Base-by-base conservation (phyloP, 2,329 filamentous ascomycete genomes). In the Claviceps digitariae region DNA sequence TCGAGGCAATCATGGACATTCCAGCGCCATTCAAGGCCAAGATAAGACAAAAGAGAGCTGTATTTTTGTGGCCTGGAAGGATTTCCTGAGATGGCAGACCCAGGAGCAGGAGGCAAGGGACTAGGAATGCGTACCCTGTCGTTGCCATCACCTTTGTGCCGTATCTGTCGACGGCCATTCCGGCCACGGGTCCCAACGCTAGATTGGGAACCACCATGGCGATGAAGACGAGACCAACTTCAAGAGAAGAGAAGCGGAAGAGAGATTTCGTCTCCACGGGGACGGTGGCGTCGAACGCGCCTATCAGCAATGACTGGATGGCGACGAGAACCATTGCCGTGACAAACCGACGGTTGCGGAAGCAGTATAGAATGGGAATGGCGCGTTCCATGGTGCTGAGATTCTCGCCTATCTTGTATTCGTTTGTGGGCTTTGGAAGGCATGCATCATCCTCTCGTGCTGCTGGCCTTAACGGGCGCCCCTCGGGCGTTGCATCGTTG, bases 71-170 rank as follows among this genome's bases (percentile, higher is more conserved):
- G 13, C 36, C 36, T 1, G 43, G 5, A 5, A 38, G 7, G 4
- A 53, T 20, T 4, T 20, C 13, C 2, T 44, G 31, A 13, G 49
- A 46, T 1, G 55, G 52, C 29, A 56, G 23, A 7, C 52, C 36
- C 6, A 56, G 29, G 1, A 52, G 31, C 2, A 29, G 40, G 1
- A 52, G 27, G 6, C 31, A 51, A 12, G 50, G 50, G 12, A 51
- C 44, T 25, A 52, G 23, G 29, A 56, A 21, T 6, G 38, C 17
- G 17, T 50, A 54, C 2, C 52, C 52, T 1, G 7, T 5, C 4
- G 36, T 51, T 47, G 55, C 52, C 50, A 54, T 17, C 4, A 50
- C 27, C 31, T 50, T 50, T 7, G 55, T 45, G 17, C 55, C 55
- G 31, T 52, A 54, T 45, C 34, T 54, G 47, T 56, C 55, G 2